Evolutionary conservation across 2,329 filamentous ascomycete species (phyloP).

Genomic region (Macrophomina pseudophaseolina): DNA sequence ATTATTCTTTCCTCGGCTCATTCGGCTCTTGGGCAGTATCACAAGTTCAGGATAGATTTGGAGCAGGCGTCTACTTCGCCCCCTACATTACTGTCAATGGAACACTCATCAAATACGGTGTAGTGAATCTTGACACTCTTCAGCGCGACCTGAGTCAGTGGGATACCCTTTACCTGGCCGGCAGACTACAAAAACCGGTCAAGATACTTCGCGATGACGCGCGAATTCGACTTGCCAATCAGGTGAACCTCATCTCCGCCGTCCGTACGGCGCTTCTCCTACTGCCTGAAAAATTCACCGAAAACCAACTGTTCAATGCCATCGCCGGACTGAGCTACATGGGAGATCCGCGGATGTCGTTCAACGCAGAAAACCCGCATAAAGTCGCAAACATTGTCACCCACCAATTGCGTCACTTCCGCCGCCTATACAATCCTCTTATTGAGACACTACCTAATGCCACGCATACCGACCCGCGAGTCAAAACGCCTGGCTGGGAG

Average conservation of each 20-base stretch:
- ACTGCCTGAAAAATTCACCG: constrained; percentile 81
- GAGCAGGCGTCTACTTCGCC: constrained; percentile 97
- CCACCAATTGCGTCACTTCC: constrained; percentile 89
- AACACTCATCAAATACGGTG: constrained; percentile 95
- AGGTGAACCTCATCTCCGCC: constrained; percentile 92
- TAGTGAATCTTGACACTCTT: constrained; percentile 90
- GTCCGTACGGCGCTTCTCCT: constrained; percentile 87
- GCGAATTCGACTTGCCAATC: constrained; percentile 88
- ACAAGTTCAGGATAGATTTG: constrained; percentile 82
- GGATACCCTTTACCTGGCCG: constrained; percentile 96
- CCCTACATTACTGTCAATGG: constrained; percentile 94
- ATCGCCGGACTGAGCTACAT: constrained; percentile 94
- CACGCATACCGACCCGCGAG: constrained; percentile 70
- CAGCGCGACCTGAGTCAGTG: constrained; percentile 85
- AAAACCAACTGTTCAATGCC: constrained; percentile 84
- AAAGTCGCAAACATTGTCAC: constrained; percentile 95
- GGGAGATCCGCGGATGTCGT: constrained; percentile 88
- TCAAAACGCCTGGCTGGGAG: constrained; percentile 65
- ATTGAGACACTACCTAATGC: constrained; percentile 91
- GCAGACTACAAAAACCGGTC: constrained; percentile 93
- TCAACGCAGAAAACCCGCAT: constrained; percentile 74
- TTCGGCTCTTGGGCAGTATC: constrained; percentile 86
- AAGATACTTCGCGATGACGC: constrained; percentile 97
- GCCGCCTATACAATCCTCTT: constrained; percentile 86
- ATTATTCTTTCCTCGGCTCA: constrained; percentile 86